Evolutionary conservation across 2,329 filamentous ascomycete genomes (phyloP).

Genomic region (Trichoderma guizhouense): DNA sequence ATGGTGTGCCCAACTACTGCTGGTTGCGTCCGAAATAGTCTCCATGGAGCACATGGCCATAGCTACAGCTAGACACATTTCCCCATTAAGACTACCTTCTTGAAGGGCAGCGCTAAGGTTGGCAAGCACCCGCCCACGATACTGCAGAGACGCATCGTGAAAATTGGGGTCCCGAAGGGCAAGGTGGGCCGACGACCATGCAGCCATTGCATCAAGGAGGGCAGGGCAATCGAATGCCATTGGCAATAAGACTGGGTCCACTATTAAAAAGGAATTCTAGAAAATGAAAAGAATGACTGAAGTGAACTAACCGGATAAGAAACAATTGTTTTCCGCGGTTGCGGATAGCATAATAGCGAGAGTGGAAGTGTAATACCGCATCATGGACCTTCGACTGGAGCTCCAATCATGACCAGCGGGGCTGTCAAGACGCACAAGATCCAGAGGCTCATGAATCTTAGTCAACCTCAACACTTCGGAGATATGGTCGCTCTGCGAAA

Average conservation of each 20-base stretch:
- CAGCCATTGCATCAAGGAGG: not conserved
- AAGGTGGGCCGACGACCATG: conserved; percentile 6
- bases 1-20: not conserved
- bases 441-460: conserved; percentile 2
- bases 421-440: not conserved
- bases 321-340: conserved; percentile 8
- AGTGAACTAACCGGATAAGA: not conserved
- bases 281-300: no score
- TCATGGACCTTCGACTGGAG: not conserved
- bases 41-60: conserved; percentile 6
- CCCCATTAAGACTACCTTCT: not conserved
- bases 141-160: not conserved
- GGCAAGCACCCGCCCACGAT: not conserved
- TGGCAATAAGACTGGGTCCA: conserved; percentile 1
- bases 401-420: not conserved
- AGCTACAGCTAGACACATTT: not conserved
- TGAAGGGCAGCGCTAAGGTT: not conserved
- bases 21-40: not conserved
- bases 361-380: conserved; percentile 10
- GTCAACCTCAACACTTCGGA: not conserved
- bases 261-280: not conserved
- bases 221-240: not conserved
- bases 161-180: conserved; percentile 6
- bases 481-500: not conserved
- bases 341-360: conserved; percentile 7